Base-by-base conservation (phyloP, 352 stramenopile genomes). In the Globisporangium viniferum region DNA sequence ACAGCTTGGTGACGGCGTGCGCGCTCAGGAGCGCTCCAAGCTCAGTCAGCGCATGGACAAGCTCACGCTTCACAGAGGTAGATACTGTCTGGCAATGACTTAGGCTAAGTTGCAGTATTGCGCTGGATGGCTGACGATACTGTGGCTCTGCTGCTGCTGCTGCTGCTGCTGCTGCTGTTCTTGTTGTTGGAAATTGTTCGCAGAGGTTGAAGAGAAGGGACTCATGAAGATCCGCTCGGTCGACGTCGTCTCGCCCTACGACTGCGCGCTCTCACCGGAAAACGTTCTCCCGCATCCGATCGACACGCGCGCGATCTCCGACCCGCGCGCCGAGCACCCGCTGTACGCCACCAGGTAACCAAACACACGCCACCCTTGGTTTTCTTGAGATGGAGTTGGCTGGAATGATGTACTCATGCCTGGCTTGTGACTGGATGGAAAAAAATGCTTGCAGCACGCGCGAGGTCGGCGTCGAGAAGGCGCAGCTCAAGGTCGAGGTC, bases 1-100 rank as follows among this genome's bases (percentile, higher is more conserved):
- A 4, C 68, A 63, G 48, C 72, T 92, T 9, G 87, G 84, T 8
- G 79, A 91, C 2, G 74, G 80, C 22, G 53, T 84, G 3, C 73
- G 69, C 1, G 48, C 62, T 1, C 63, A 82, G 20, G 74, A 91
- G 36, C 79, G 80, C 35, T 88, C 70, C 9, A 83, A 72, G 56
- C 71, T 94, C 24, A 92, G 84, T 57, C 81, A 93, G 65, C 79
- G 87, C 48, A 94, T 93, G 82, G 83, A 94, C 71, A 91, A 90
- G 49, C 63, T 79, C 49, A 84, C 72, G 15, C 53, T 94, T 8
- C 76, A 84, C 60, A 84, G 84, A 88, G 86, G 82, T 91, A 27
- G 7, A 6, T 18, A 41, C 36, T 24, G 20, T 4, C 31, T 57
- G 15, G 15, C 4, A 41, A 18, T 41, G 8, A 22, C 7, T 2